These are phyloP conservation scores for Fusarium mundagurra DNA, from an alignment of 2,329 filamentous ascomycete species.

Conservation along the genomic window DNA sequence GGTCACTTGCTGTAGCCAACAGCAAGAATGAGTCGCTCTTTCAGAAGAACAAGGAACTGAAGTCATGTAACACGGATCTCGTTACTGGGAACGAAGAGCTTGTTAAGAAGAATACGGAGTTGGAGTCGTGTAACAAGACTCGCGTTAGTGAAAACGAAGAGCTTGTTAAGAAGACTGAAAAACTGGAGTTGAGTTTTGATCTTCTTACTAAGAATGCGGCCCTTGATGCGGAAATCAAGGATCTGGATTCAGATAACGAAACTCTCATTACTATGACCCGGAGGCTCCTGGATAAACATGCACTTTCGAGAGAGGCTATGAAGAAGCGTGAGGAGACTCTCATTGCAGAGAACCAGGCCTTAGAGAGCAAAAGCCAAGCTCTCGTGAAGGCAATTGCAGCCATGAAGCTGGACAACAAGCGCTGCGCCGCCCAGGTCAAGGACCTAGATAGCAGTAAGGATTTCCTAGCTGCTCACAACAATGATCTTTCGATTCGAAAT, in stretches of 20 bases:
- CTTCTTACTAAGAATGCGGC: background rate
- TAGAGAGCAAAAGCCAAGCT: background rate
- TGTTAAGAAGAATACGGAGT: no score
- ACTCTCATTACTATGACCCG: background rate
- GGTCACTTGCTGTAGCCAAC: rapidly evolving
- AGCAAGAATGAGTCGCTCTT: background rate
- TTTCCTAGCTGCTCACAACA: background rate
- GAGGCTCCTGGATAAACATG: background rate
- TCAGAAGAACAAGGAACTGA: background rate
- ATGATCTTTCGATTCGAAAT: no score
- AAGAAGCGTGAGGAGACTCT: background rate
- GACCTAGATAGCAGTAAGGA: background rate
- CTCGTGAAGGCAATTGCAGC: no score
- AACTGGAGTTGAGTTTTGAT: background rate
- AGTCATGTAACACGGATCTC: background rate
- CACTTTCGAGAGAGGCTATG: rapidly evolving
- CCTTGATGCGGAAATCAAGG: background rate
- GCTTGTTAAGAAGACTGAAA: background rate
- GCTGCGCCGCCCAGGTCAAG: no score
- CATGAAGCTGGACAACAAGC: rapidly evolving
- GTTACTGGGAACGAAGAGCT: no score
- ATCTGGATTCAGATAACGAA: background rate
- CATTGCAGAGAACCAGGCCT: background rate
- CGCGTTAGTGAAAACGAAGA: background rate
- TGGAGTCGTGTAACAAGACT: background rate